phyloP scores from a whole-genome alignment of 805 yeast species.

The Starmerella bacillaris region DNA sequence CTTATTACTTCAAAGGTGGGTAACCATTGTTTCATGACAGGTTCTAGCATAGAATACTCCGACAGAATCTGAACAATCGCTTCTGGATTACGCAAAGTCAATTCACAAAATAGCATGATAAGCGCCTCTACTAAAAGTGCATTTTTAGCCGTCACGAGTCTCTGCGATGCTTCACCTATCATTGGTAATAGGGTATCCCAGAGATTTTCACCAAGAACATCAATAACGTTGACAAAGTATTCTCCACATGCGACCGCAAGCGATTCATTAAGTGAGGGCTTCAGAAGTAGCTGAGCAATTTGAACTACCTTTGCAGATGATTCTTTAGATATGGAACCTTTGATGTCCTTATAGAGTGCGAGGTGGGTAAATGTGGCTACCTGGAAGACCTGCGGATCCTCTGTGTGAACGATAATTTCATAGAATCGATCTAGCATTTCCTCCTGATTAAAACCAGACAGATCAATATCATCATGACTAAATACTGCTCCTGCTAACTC shows the following conservation, averaged over 20 bases:
- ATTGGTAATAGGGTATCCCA: constrained; percentile 33
- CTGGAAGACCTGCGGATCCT: constrained; percentile 67
- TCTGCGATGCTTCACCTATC: constrained; percentile 51
- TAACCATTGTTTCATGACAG: constrained; percentile 65
- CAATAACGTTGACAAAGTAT: constrained; percentile 41
- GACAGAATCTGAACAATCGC: constrained; percentile 48
- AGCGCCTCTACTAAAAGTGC: constrained; percentile 61
- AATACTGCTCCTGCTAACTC: constrained; percentile 26
- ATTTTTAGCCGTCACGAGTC: constrained; percentile 50
- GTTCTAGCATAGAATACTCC: constrained; percentile 30
- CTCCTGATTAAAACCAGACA: constrained; percentile 15
- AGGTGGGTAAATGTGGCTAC: constrained; percentile 58
- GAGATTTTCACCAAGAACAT: constrained; percentile 30
- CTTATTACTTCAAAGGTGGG: constrained; percentile 61
- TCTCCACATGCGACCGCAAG: constrained; percentile 69
- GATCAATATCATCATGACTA: constrained; percentile 16
- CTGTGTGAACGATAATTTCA: constrained; percentile 31
- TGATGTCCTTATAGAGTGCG: constrained; percentile 31
- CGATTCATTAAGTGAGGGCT: constrained; percentile 54
- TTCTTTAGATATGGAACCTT: constrained; percentile 5
- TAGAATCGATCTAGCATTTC: constrained; percentile 26
- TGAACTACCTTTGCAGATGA: constrained; percentile 31
- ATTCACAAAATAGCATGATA: constrained; percentile 53
- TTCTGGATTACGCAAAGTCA: constrained; percentile 43
- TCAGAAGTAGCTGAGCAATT: constrained; percentile 49